phyloP scores from a whole-genome alignment of 192 early-diverging fungal genomes.

The Rhizoclosmatium sp. region DNA sequence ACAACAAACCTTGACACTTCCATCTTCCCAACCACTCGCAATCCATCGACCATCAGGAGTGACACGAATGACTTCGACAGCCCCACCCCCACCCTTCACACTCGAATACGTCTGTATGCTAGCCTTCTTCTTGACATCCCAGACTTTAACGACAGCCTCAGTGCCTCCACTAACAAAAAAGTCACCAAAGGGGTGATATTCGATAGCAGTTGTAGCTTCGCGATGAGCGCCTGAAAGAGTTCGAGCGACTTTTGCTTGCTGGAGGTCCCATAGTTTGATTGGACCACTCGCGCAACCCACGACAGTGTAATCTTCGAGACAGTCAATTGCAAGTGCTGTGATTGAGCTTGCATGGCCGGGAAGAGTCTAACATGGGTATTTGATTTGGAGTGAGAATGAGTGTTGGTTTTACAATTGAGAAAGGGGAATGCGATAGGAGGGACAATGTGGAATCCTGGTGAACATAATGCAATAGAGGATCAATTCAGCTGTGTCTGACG shows the following conservation, averaged over 20 bases:
- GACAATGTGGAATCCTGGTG: neutral
- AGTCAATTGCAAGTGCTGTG: constrained; percentile 64
- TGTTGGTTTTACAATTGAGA: neutral
- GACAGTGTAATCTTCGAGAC: constrained; percentile 66
- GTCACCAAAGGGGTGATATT: constrained; percentile 75
- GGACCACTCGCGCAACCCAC: constrained; percentile 59
- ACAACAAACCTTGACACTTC: constrained; percentile 53
- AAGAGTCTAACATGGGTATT: constrained; percentile 44
- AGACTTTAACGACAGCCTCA: constrained; percentile 64
- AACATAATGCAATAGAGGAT: too few species aligned
- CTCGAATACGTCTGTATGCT: constrained; percentile 68
- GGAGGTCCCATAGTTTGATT: constrained; percentile 71
- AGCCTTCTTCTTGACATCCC: constrained; percentile 68
- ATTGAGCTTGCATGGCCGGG: constrained; percentile 55
- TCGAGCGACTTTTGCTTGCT: constrained; percentile 67
- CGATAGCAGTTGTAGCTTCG: constrained; percentile 46
- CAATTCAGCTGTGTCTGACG: too few species aligned
- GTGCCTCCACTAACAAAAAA: constrained; percentile 70
- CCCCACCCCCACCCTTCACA: neutral
- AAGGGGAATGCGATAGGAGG: neutral
- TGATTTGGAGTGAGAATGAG: neutral
- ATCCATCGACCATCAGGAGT: constrained; percentile 73
- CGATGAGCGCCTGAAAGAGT: constrained; percentile 61
- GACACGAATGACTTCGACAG: constrained; percentile 48
- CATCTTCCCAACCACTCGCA: constrained; percentile 55